Evolutionary conservation across 2,329 filamentous ascomycete species (phyloP).

Genomic region (Lachnellula arida): DNA sequence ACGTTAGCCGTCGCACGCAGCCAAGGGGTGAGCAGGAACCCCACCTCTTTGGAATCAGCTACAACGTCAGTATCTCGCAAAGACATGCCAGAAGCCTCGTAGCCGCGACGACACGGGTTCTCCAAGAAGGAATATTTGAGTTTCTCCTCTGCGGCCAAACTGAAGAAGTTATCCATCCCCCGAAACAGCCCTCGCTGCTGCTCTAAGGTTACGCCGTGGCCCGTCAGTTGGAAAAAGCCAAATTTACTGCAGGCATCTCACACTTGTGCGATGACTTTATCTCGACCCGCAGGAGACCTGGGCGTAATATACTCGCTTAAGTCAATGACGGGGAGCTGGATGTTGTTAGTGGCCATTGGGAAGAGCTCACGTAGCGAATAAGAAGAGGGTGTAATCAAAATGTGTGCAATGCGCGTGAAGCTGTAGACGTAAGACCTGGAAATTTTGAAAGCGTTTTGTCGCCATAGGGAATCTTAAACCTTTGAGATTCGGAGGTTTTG

Average conservation of each 20-base stretch:
- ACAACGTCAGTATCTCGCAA: not conserved
- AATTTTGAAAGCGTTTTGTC: too few species aligned
- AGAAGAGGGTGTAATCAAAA: too few species aligned
- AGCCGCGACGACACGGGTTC: not conserved
- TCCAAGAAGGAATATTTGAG: not conserved
- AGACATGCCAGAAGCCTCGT: not conserved
- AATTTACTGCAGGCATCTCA: slow-evolving; percentile 39
- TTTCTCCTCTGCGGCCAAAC: not conserved
- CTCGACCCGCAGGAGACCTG: not conserved
- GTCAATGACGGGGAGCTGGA: not conserved
- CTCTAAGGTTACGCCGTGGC: not conserved
- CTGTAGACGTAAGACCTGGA: too few species aligned
- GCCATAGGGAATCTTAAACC: too few species aligned
- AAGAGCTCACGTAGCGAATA: too few species aligned
- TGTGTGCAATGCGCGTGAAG: too few species aligned
- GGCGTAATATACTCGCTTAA: slow-evolving; percentile 2
- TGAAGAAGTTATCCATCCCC: not conserved
- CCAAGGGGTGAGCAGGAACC: not conserved
- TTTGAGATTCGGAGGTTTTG: too few species aligned
- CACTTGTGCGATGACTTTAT: slow-evolving; percentile 32
- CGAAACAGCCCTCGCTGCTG: not conserved
- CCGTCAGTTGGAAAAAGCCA: slow-evolving; percentile 46
- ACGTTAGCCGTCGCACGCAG: not conserved
- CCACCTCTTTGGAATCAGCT: not conserved
- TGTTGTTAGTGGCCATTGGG: not conserved